Percentiles rank a stretch among this genome's conserved stretches.
Evolutionary conservation across 2,329 filamentous ascomycete species (phyloP).

Genomic region (Penicillium sp.): DNA sequence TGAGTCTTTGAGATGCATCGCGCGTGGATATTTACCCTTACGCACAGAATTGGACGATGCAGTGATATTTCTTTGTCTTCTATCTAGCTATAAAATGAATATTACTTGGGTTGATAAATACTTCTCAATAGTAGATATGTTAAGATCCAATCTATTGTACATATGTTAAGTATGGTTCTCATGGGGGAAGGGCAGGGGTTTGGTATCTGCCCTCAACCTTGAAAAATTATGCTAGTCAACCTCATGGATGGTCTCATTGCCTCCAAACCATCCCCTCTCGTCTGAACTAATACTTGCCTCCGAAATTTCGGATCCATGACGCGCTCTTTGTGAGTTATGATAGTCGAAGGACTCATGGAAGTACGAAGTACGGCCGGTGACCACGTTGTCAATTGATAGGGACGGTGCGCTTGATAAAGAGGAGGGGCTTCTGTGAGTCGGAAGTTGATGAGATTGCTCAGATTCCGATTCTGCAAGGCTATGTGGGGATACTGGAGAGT

Average conservation of each 20-base stretch:
- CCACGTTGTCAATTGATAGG: slow-evolving; percentile 13
- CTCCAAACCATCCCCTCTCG: slow-evolving; percentile 2
- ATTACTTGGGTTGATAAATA: too few relatives aligned
- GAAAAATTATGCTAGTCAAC: slow-evolving; percentile 2
- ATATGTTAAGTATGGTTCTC: too few relatives aligned
- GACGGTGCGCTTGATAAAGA: slow-evolving; percentile 9
- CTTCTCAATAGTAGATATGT: too few relatives aligned
- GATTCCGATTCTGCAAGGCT: slow-evolving; percentile 7
- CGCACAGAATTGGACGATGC: too few relatives aligned
- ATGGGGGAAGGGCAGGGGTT: too few relatives aligned
- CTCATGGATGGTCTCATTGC: slow-evolving; percentile 15
- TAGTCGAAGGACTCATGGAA: slow-evolving; percentile 8
- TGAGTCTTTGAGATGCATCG: neutral
- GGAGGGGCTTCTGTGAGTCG: slow-evolving; percentile 8
- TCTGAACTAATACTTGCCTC: slow-evolving; percentile 7
- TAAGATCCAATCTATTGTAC: too few relatives aligned
- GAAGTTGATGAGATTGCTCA: neutral
- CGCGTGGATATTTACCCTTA: neutral
- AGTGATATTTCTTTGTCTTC: too few relatives aligned
- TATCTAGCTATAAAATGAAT: too few relatives aligned
- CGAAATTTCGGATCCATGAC: slow-evolving; percentile 15
- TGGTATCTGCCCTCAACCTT: too few relatives aligned
- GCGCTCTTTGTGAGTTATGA: neutral
- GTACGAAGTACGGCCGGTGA: slow-evolving; percentile 6
- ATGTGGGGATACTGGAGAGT: slow-evolving; percentile 9